phyloP scores from a whole-genome alignment of 352 stramenopile genomes.

The Globisporangium yorkense region DNA sequence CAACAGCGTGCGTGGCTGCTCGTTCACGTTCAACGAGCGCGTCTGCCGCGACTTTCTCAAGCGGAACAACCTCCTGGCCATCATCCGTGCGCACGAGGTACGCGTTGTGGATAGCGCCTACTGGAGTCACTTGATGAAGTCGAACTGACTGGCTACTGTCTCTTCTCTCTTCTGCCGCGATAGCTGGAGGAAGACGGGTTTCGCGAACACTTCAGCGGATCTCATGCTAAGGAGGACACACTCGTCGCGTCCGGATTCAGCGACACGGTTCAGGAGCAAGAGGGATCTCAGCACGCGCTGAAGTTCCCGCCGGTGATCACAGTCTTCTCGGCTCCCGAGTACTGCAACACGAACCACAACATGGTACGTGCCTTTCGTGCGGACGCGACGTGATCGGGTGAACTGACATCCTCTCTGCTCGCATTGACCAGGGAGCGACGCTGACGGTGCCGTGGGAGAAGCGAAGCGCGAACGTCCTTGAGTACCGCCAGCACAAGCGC shows the following conservation, averaged over 20 bases:
- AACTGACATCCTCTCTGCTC: not conserved
- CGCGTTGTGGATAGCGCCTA: not conserved
- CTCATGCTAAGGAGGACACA: not conserved
- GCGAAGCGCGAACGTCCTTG: slow-evolving; percentile 18
- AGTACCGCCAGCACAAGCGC: slow-evolving; percentile 70
- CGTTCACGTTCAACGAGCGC: slow-evolving; percentile 74
- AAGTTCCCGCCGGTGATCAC: slow-evolving; percentile 58
- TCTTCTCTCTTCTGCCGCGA: not conserved
- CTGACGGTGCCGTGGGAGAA: slow-evolving; percentile 56
- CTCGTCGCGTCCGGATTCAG: not conserved
- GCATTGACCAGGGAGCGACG: slow-evolving; percentile 38
- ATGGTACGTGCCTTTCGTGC: slow-evolving; percentile 18
- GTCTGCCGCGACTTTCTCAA: slow-evolving; percentile 59
- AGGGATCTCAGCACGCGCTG: slow-evolving; percentile 10
- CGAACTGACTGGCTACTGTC: not conserved
- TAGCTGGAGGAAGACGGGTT: slow-evolving; percentile 70
- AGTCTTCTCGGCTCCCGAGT: slow-evolving; percentile 80
- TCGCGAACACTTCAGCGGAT: slow-evolving; percentile 55
- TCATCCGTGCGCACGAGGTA: slow-evolving; percentile 75
- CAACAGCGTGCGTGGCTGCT: slow-evolving; percentile 70
- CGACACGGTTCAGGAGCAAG: not conserved
- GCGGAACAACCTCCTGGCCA: slow-evolving; percentile 57
- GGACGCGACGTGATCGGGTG: not conserved
- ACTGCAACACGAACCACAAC: slow-evolving; percentile 82
- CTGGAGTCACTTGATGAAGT: not conserved